A percentile compares a stretch with the other conserved stretches of the same genome.
These are phyloP conservation scores for Botryosphaeria dothidea DNA, from an alignment of 2,329 filamentous ascomycete genomes.

Conservation along the genomic window DNA sequence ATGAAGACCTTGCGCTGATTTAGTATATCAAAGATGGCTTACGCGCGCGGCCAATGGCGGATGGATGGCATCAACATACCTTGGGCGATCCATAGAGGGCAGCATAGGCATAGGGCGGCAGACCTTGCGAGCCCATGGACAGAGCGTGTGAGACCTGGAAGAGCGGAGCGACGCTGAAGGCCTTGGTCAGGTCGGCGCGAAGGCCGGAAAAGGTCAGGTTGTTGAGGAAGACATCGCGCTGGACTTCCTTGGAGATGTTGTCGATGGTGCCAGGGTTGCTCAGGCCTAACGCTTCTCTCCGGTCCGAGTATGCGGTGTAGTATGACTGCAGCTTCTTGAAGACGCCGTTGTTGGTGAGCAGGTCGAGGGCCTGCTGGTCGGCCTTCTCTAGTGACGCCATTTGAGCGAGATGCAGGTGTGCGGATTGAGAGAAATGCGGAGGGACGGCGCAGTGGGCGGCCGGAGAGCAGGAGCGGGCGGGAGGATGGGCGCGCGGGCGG, in stretches of 20 bases:
- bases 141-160: slow-evolving; percentile 99
- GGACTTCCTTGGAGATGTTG: slow-evolving; percentile 84
- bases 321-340: slow-evolving; percentile 70
- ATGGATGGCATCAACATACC: slow-evolving; percentile 55
- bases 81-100: slow-evolving; percentile 91
- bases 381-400: slow-evolving; percentile 36
- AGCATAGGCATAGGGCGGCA: slow-evolving; percentile 94
- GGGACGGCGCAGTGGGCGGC: background rate
- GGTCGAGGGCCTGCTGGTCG: slow-evolving; percentile 50
- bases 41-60: background rate
- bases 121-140: slow-evolving; percentile 82
- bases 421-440: slow-evolving; percentile 25
- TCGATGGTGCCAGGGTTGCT: slow-evolving; percentile 92
- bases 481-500: slow-evolving; percentile 14
- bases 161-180: slow-evolving; percentile 87
- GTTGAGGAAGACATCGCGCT: slow-evolving; percentile 93
- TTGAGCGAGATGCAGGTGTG: slow-evolving; percentile 25
- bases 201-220: slow-evolving; percentile 97
- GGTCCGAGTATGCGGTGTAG: slow-evolving; percentile 78
- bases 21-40: slow-evolving; percentile 22
- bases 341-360: slow-evolving; percentile 74
- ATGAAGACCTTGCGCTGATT: slow-evolving; percentile 71
- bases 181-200: slow-evolving; percentile 94
- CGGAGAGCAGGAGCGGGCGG: background rate
- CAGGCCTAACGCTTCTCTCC: slow-evolving; percentile 83